Conservation (phyloP, 2,329 filamentous ascomycete genomes). For the Sclerotinia sclerotiorum region DNA sequence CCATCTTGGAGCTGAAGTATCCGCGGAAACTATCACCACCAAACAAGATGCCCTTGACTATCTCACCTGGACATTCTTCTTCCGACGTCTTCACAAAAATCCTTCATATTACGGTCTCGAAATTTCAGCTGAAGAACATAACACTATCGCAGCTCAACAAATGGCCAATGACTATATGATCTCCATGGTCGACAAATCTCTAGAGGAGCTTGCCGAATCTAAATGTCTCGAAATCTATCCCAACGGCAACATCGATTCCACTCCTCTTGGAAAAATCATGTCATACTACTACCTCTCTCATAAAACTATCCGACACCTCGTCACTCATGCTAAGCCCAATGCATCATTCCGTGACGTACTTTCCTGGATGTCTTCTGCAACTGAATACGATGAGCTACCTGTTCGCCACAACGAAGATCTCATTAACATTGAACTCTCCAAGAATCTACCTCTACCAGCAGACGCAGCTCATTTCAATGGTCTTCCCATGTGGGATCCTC, state of each 20-base stretch:
- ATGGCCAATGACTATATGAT: conserved; percentile 95
- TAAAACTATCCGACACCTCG: conserved; percentile 85
- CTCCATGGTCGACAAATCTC: conserved; percentile 82
- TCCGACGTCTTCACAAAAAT: conserved; percentile 94
- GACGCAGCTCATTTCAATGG: conserved; percentile 46
- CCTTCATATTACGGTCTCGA: conserved; percentile 96
- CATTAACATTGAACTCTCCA: conserved; percentile 87
- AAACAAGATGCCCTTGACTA: conserved; percentile 98
- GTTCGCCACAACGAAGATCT: conserved; percentile 98
- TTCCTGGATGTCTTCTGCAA: conserved; percentile 88
- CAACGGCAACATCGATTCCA: conserved; percentile 87
- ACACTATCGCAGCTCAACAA: conserved; percentile 79
- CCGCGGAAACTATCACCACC: conserved; percentile 85
- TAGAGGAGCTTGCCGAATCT: conserved; percentile 78
- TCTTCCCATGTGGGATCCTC: conserved; percentile 96
- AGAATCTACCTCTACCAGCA: conserved; percentile 66
- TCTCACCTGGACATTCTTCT: conserved; percentile 99
- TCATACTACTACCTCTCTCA: conserved; percentile 98
- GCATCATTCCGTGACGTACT: conserved; percentile 80
- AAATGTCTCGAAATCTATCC: conserved; percentile 79
- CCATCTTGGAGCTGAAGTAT: conserved; percentile 92
- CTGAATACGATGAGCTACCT: conserved; percentile 95
- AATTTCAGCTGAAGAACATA: conserved; percentile 89
- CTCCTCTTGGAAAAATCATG: conserved; percentile 95
- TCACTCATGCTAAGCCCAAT: conserved; percentile 70